phyloP scores from a whole-genome alignment of 139 green algal genomes.

The Eudorina sp. region DNA sequence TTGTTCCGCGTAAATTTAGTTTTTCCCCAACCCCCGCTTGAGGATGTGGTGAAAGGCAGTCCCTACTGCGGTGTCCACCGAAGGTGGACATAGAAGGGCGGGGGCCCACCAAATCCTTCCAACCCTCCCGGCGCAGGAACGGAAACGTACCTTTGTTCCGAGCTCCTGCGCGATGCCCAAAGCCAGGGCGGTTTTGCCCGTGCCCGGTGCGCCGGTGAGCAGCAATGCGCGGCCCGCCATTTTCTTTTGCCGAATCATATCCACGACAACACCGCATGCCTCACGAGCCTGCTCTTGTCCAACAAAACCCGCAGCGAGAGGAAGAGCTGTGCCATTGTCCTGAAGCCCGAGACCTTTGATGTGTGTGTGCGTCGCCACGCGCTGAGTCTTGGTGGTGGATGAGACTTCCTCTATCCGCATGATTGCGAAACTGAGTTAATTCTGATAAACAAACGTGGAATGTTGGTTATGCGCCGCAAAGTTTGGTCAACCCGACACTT shows the following conservation, averaged over 20 bases:
- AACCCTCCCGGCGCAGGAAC: no score
- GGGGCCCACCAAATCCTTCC: no score
- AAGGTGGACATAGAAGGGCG: no score
- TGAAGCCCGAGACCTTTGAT: constrained; percentile 97
- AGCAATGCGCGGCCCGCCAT: constrained; percentile 97
- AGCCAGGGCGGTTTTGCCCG: constrained; percentile 98
- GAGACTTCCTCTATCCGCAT: constrained; percentile 96
- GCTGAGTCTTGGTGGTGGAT: constrained; percentile 92
- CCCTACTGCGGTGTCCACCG: no score
- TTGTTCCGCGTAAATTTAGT: no score
- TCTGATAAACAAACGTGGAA: background rate
- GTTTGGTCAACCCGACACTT: background rate
- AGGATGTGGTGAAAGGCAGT: no score
- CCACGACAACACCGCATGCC: constrained; percentile 97
- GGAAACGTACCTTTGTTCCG: constrained; percentile 79
- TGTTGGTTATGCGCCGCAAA: background rate
- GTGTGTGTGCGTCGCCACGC: constrained; percentile 97
- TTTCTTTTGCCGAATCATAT: constrained; percentile 98
- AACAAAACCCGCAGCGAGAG: constrained; percentile 92
- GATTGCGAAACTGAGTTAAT: background rate
- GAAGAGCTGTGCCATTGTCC: constrained; percentile 86
- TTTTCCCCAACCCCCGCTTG: no score
- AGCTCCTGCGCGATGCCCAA: constrained; percentile 97
- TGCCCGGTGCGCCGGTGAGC: constrained; percentile 95
- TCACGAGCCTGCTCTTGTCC: constrained; percentile 95